Evolutionary conservation across 176 grass and related monocot genomes (phyloP), one percentile per base, ranked within the genome.

Genomic region (Cocos nucifera): DNA sequence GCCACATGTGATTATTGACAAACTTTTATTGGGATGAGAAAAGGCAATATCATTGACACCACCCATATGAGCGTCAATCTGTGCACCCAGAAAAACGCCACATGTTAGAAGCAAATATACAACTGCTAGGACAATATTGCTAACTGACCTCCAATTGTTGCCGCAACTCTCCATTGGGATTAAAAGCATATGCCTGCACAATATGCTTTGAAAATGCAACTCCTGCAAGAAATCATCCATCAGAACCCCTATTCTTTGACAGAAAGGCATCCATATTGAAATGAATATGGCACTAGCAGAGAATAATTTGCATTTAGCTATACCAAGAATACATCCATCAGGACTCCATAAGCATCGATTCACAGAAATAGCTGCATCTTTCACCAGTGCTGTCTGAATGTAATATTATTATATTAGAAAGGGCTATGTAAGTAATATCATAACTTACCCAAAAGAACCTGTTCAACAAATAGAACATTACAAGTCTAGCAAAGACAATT

Each of bases 41-140:
- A 71, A 71, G 15, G 68, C 68, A 60, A 71, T 71, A 54, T 71
- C 68, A 59, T 71, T 71, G 59, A 71, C 68, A 10, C 68, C 68
- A 27, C 68, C 68, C 25, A 51, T 22, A 71, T 71, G 68, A 20
- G 68, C 68, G 18, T 60, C 55, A 52, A 71, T 71, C 68, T 71
- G 30, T n/a, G 49, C 23, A 60, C 10, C 15, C 17, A 71, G 19
- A 51, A 28, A 49, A 49, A 60, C 29, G 4, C 4, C 51, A 56
- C 2, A 32, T 22, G 12, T 55, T 27, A 44, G 35, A 44, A 44
- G 35, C 35, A 44, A 44, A 14, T 44, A 44, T 44, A 14, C 10
- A 14, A 44, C 10, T 44, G 35, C 10, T 44, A 44, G 35, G 35
- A 44, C 35, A 44, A 44, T 44, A 44, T 44, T 44, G 35, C n/a